Evolutionary conservation across 2,329 filamentous ascomycete species (phyloP).

Genomic region (Talaromyces atroroseus): DNA sequence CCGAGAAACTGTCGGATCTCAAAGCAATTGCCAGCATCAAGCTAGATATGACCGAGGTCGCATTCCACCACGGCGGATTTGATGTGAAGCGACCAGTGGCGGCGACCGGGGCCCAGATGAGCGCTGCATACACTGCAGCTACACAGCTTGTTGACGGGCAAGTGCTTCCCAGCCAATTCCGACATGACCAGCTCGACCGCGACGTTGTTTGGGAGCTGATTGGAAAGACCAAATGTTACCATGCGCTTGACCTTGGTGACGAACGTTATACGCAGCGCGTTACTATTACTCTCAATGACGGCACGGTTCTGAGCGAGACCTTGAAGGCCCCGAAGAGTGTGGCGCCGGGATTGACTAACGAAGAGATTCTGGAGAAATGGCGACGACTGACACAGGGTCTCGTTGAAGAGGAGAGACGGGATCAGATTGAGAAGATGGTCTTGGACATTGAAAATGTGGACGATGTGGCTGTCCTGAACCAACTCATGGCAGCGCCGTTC

Average conservation of each 20-base stretch:
- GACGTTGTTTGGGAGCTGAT: constrained; percentile 34
- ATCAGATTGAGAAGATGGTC: constrained; percentile 26
- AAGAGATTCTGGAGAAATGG: constrained; percentile 36
- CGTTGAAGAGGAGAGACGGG: constrained; percentile 22
- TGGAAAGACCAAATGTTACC: constrained; percentile 22
- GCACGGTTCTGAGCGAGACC: constrained; percentile 15
- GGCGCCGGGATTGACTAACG: constrained; percentile 29
- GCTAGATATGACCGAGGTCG: constrained; percentile 12
- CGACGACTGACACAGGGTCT: constrained; percentile 23
- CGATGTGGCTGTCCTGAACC: constrained; percentile 19
- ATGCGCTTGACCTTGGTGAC: constrained; percentile 14
- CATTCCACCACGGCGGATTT: constrained; percentile 36
- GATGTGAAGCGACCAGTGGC: constrained; percentile 29
- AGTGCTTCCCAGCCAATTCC: constrained; percentile 32
- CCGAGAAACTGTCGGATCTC: constrained; percentile 18
- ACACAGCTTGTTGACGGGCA: constrained; percentile 34
- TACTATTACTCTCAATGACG: constrained; percentile 22
- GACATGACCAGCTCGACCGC: constrained; percentile 26
- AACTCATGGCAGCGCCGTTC: constrained; percentile 13
- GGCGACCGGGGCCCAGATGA: constrained; percentile 38
- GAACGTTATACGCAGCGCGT: constrained; percentile 15
- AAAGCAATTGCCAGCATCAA: constrained; percentile 1
- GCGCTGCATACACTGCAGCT: constrained; percentile 30
- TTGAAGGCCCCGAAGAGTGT: constrained; percentile 27
- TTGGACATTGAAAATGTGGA: constrained; percentile 25